Evolutionary conservation across 805 yeast genomes (phyloP), one percentile per base, ranked within the genome.

Genomic region (Alloascoidea hylecoeti): DNA sequence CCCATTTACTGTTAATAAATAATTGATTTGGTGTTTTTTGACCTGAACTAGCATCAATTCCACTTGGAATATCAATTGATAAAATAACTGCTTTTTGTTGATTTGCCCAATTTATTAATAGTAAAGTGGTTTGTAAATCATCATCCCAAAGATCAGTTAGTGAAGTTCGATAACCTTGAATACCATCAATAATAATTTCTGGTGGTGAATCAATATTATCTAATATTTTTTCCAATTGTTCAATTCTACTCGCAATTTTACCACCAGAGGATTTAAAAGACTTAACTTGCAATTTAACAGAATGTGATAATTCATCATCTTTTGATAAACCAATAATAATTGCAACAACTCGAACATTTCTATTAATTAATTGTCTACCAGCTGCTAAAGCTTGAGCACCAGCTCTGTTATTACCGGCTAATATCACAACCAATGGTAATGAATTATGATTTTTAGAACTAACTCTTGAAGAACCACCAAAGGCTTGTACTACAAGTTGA

Each of bases 41-140:
- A 4, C 95, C 96, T 0, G 94, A 72, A 3, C 92, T 83, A 4
- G 86, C 78, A 49, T 83, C 94, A 33, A 79, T 61, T 3, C 95
- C 95, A 1, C 86, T 70, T 3, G 95, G 88, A 17, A 82, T 70
- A 50, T 85, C 95, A 17, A 86, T 51, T 0, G 95, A 80, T 58
- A 82, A 49, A 5, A 69, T 59, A 30, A 68, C 65, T 4, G 66
- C 55, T 12, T 53, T 51, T 4, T 64, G 60, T 19, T 52, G 53
- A 46, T 82, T 81, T 41, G 78, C 70, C 94, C 95, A 86, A 3
- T 58, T 54, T 17, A 83, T 69, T 15, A 83, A 54, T 23, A 61
- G 57, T 18, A 53, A 50, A 5, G 70, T 63, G 6, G 41, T 42
- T 38, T 49, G 41, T 15, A 49, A 49, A 14, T 49, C 53, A 35